Percentiles rank a stretch among this genome's conserved stretches.
phyloP scores from a whole-genome alignment of 108 stramenopile species.

The Parietichytrium sp. region DNA sequence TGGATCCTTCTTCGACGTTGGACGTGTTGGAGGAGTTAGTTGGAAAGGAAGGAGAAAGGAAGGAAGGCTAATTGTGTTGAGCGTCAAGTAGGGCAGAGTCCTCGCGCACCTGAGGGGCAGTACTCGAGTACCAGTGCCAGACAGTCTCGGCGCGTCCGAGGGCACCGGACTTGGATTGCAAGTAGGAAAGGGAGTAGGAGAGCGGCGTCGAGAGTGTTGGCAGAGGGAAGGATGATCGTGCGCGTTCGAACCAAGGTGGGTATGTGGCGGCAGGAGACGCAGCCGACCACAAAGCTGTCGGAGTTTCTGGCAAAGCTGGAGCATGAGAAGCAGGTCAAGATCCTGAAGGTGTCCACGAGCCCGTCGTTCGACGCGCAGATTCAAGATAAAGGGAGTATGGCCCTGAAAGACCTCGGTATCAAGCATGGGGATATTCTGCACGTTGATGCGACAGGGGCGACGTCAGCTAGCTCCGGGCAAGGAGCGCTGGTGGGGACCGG shows the following conservation, averaged over 20 bases:
- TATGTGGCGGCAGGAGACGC: conserved; percentile 34
- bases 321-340: background rate
- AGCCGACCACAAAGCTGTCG: background rate
- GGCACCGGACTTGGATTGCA: no score
- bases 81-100: no score
- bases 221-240: conserved; percentile 33
- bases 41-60: no score
- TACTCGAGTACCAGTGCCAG: no score
- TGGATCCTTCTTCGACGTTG: no score
- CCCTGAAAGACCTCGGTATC: conserved; percentile 19
- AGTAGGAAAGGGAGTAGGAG: no score
- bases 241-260: conserved; percentile 24
- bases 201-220: no score
- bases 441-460: conserved; percentile 9
- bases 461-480: background rate
- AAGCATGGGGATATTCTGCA: conserved; percentile 33
- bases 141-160: no score
- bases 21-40: no score
- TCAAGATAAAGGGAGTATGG: background rate
- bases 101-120: no score
- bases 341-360: background rate
- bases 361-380: background rate
- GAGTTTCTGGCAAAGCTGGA: conserved; percentile 21
- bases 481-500: background rate
- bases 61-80: no score